Conservation (phyloP, 192 early-diverging fungal species). For the Coemansia aciculifera region DNA sequence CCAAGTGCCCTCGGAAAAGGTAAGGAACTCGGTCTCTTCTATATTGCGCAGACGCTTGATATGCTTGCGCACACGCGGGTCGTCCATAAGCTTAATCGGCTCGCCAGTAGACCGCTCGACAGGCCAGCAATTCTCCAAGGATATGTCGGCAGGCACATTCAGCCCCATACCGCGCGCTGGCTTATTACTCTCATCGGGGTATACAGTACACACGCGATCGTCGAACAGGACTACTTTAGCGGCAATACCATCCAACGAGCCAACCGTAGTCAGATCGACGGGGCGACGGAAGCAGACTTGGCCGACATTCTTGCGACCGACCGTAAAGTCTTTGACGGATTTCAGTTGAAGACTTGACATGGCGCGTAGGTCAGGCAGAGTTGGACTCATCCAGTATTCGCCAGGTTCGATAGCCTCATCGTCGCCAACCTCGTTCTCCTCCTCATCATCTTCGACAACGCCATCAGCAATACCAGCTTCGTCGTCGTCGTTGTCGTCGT, state of each 20-base stretch:
- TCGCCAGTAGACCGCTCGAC: slow-evolving; percentile 74
- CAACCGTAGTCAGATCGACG: slow-evolving; percentile 73
- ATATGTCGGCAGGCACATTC: slow-evolving; percentile 82
- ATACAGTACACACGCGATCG: slow-evolving; percentile 71
- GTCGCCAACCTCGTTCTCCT: slow-evolving; percentile 14
- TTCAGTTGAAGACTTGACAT: slow-evolving; percentile 71
- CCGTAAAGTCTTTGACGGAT: slow-evolving; percentile 70
- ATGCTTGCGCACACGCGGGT: slow-evolving; percentile 69
- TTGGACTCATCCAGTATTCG: slow-evolving; percentile 76
- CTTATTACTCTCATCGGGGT: slow-evolving; percentile 78
- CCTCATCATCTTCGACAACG: background rate
- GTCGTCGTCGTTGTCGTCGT: too few species aligned
- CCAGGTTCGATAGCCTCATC: slow-evolving; percentile 6
- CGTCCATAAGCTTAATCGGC: slow-evolving; percentile 64
- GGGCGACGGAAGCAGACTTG: slow-evolving; percentile 74
- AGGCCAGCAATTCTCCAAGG: slow-evolving; percentile 80
- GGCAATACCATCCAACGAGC: slow-evolving; percentile 66
- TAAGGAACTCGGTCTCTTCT: slow-evolving; percentile 78
- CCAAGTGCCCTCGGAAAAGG: slow-evolving; percentile 82
- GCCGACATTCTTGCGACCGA: slow-evolving; percentile 70
- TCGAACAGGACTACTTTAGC: slow-evolving; percentile 79
- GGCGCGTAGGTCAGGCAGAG: slow-evolving; percentile 66
- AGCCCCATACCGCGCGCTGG: slow-evolving; percentile 82
- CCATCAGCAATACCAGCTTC: background rate
- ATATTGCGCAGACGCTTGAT: slow-evolving; percentile 68